phyloP scores from a whole-genome alignment of 1,284 basidiomycete genomes.

The Binderoboletus segoi region DNA sequence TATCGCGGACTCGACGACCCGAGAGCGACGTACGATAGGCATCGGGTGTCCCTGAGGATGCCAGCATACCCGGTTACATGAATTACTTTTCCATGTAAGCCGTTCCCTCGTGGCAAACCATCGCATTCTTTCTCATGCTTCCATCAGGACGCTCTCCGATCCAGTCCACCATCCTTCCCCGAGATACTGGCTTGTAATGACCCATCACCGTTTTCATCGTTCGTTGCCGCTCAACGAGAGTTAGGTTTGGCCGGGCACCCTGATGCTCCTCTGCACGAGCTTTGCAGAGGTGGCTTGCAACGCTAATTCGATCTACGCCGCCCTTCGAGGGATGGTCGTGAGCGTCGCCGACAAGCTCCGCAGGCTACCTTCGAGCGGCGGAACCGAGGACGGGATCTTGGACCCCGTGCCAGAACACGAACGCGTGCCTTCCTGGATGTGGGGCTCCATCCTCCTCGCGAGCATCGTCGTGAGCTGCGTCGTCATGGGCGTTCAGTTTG shows the following conservation, averaged over 20 bases:
- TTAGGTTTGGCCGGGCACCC: constrained; percentile 64
- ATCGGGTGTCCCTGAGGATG: not conserved
- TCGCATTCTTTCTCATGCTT: not conserved
- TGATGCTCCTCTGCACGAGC: constrained; percentile 54
- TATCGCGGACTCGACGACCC: not conserved
- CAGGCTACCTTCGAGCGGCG: not conserved
- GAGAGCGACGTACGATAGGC: not conserved
- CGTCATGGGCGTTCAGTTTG: constrained; percentile 57
- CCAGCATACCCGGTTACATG: not conserved
- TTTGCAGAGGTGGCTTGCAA: constrained; percentile 47
- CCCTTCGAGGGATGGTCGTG: not conserved
- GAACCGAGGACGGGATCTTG: constrained; percentile 39
- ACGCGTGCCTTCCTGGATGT: constrained; percentile 59
- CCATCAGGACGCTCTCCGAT: not conserved
- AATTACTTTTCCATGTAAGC: constrained; percentile 1
- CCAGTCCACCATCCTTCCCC: not conserved
- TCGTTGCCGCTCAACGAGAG: not conserved
- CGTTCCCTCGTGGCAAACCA: no score
- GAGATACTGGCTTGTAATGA: not conserved
- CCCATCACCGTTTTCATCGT: not conserved
- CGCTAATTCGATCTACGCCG: constrained; percentile 19
- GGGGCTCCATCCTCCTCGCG: constrained; percentile 51
- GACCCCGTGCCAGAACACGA: constrained; percentile 45
- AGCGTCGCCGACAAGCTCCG: not conserved
- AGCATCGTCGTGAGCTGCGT: constrained; percentile 56